Evolutionary conservation across 306 rosid species (phyloP).

Genomic region (Luffa aegyptiaca): DNA sequence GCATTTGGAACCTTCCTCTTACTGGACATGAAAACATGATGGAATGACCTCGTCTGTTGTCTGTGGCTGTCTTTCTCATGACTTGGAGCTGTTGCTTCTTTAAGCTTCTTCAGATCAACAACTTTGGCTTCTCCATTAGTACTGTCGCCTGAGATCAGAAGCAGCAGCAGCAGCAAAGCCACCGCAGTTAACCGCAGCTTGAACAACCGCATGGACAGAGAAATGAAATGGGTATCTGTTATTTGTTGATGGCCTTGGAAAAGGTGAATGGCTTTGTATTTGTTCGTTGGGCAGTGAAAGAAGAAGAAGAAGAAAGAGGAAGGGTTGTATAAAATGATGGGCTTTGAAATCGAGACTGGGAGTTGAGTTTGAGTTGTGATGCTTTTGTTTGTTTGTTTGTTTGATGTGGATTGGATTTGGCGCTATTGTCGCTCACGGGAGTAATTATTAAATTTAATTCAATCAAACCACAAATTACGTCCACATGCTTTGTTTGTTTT

Average conservation of each 20-base stretch:
- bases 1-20: constrained; percentile 85
- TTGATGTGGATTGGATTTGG: too few species aligned
- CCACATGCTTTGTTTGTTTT: too few species aligned
- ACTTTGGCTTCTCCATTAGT: constrained; percentile 12
- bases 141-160: constrained; percentile 23
- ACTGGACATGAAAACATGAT: constrained; percentile 34
- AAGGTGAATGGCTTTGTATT: not conserved
- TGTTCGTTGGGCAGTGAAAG: constrained; percentile 26
- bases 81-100: too few species aligned
- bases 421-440: too few species aligned
- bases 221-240: not conserved
- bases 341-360: not conserved
- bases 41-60: constrained; percentile 25
- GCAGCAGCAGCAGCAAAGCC: constrained; percentile 23
- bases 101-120: too few species aligned
- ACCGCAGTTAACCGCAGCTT: constrained; percentile 16
- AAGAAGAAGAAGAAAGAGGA: constrained; percentile 16
- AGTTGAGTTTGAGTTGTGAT: not conserved
- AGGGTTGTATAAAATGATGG: constrained; percentile 2
- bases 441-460: too few species aligned
- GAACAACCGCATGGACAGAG: constrained; percentile 19
- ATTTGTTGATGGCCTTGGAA: too few species aligned
- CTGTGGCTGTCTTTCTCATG: not conserved
- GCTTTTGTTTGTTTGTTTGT: too few species aligned
- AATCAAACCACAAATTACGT: too few species aligned